These are phyloP conservation scores for Komagataella pastoris DNA, from an alignment of 805 yeast genomes.

Conservation along the genomic window DNA sequence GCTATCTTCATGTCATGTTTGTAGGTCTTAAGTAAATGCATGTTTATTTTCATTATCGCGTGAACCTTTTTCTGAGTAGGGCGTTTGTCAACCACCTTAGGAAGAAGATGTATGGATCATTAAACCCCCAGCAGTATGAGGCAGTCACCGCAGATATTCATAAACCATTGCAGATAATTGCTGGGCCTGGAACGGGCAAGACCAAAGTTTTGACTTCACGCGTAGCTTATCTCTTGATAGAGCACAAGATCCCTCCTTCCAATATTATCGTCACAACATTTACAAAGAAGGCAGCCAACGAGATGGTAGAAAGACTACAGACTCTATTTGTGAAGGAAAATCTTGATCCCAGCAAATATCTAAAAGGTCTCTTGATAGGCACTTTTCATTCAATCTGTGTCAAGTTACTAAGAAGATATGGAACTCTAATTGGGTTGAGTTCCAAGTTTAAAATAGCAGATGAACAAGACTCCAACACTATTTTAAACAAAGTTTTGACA, in stretches of 20 bases:
- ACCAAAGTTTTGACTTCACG: constrained; percentile 74
- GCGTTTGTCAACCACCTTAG: not conserved
- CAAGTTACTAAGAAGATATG: constrained; percentile 41
- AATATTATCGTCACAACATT: constrained; percentile 78
- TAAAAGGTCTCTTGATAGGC: constrained; percentile 43
- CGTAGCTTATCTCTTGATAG: constrained; percentile 53
- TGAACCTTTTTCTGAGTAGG: not conserved
- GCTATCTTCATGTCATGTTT: not conserved
- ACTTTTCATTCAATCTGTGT: constrained; percentile 84
- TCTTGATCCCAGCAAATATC: constrained; percentile 17
- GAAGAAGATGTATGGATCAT: constrained; percentile 4
- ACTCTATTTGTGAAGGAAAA: constrained; percentile 16
- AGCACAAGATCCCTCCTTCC: constrained; percentile 40
- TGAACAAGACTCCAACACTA: constrained; percentile 41
- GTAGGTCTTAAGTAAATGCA: not conserved
- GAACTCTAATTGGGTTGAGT: constrained; percentile 30
- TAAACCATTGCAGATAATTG: constrained; percentile 33
- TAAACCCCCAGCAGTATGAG: constrained; percentile 26
- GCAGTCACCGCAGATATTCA: constrained; percentile 29
- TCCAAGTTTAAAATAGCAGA: constrained; percentile 42
- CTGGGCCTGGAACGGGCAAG: constrained; percentile 62
- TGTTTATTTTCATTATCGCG: not conserved
- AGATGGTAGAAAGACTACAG: constrained; percentile 55
- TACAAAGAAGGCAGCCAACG: constrained; percentile 85
- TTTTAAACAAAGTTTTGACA: constrained; percentile 28